Evolutionary conservation across 2,329 filamentous ascomycete species (phyloP).

Genomic region (Fusarium humuli): DNA sequence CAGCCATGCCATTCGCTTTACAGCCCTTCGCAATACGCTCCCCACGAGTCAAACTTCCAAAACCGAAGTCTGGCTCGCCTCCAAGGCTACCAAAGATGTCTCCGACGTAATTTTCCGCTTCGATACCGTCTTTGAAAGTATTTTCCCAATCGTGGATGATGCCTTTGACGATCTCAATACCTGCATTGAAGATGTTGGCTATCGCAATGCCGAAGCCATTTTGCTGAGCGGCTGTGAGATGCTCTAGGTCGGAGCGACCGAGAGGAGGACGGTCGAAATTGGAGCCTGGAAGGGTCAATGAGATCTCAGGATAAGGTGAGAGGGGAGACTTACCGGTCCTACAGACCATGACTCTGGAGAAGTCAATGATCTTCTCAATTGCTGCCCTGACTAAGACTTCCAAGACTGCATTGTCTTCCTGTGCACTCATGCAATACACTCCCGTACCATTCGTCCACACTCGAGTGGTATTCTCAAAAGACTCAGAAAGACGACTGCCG

Average conservation of each 20-base stretch:
- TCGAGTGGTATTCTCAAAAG: slow-evolving; percentile 73
- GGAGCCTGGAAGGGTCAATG: slow-evolving; percentile 56
- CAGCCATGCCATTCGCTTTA: slow-evolving; percentile 36
- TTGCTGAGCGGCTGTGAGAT: slow-evolving; percentile 70
- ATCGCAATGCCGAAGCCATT: slow-evolving; percentile 73
- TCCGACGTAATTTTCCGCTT: slow-evolving; percentile 73
- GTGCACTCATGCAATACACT: slow-evolving; percentile 76
- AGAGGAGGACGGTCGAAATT: slow-evolving; percentile 78
- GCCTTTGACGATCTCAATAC: slow-evolving; percentile 72
- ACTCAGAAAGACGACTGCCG: slow-evolving; percentile 68
- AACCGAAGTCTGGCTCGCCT: slow-evolving; percentile 73
- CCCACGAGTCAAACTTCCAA: slow-evolving; percentile 59
- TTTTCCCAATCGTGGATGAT: slow-evolving; percentile 71
- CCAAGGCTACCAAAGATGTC: slow-evolving; percentile 78
- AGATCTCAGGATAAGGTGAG: fast-evolving
- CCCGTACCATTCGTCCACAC: slow-evolving; percentile 76
- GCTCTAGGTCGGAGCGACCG: slow-evolving; percentile 65
- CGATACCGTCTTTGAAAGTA: slow-evolving; percentile 68
- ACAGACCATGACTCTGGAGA: slow-evolving; percentile 74
- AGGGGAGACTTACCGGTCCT: slow-evolving; percentile 60
- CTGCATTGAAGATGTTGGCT: slow-evolving; percentile 74
- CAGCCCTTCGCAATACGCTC: slow-evolving; percentile 46
- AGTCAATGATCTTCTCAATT: slow-evolving; percentile 69
- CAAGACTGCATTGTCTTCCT: slow-evolving; percentile 78
- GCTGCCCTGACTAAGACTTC: slow-evolving; percentile 73